Evolutionary conservation across 1,139 yeast genomes (phyloP).

Genomic region (Scheffersomyces stambukii): DNA sequence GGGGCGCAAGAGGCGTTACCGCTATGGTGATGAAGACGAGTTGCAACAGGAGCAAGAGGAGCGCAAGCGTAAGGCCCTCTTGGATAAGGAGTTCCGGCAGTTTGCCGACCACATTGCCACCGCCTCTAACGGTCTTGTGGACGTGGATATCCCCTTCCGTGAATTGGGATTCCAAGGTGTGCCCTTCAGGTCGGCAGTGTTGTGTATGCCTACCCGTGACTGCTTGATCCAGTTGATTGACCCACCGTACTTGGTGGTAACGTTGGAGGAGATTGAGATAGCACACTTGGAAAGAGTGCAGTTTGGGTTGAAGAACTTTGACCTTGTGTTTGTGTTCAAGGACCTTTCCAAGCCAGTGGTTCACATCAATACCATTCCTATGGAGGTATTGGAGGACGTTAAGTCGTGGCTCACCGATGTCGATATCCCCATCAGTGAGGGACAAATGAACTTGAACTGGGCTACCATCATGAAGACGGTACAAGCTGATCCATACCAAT

Average conservation of each 20-base stretch:
- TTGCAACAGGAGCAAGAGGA: slow-evolving; percentile 98
- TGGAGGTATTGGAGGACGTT: slow-evolving; percentile 85
- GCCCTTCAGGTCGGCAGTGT: slow-evolving; percentile 90
- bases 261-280: slow-evolving; percentile 87
- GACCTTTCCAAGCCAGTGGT: slow-evolving; percentile 85
- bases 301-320: slow-evolving; percentile 94
- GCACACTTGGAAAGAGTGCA: slow-evolving; percentile 97
- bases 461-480: slow-evolving; percentile 91
- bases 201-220: slow-evolving; percentile 96
- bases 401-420: slow-evolving; percentile 96
- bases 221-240: slow-evolving; percentile 91
- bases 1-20: slow-evolving; percentile 80
- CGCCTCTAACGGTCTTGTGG: slow-evolving; percentile 74
- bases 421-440: slow-evolving; percentile 91
- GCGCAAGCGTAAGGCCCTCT: slow-evolving; percentile 81
- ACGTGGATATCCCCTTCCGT: slow-evolving; percentile 90
- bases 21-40: slow-evolving; percentile 98
- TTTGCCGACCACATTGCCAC: slow-evolving; percentile 92
- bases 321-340: slow-evolving; percentile 89
- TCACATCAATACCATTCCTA: slow-evolving; percentile 92
- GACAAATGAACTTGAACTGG: slow-evolving; percentile 96
- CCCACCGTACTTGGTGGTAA: slow-evolving; percentile 90
- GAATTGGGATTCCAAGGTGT: slow-evolving; percentile 98
- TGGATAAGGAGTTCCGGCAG: slow-evolving; percentile 86
- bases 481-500: slow-evolving; percentile 88